Evolutionary conservation across 2,329 filamentous ascomycete species (phyloP).

Genomic region (Cytospora piceae): DNA sequence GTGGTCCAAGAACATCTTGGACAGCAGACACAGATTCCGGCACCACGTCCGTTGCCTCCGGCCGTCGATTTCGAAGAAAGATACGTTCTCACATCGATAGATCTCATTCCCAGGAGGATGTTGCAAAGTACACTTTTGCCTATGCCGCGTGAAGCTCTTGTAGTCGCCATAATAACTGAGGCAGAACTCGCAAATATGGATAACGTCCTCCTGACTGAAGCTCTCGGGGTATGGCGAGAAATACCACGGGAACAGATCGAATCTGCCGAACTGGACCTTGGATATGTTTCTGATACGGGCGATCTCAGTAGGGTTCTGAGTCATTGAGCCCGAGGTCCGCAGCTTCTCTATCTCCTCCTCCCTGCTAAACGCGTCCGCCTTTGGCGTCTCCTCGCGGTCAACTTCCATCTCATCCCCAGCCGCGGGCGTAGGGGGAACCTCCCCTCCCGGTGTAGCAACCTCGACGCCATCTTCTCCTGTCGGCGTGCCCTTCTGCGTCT

Average conservation of each 20-base stretch:
- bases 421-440: slow-evolving; percentile 25
- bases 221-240: slow-evolving; percentile 94
- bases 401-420: slow-evolving; percentile 55
- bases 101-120: slow-evolving; percentile 98
- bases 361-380: slow-evolving; percentile 65
- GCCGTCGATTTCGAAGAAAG: slow-evolving; percentile 97
- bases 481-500: slow-evolving; percentile 48
- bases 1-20: slow-evolving; percentile 95
- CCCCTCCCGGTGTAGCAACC: slow-evolving; percentile 25
- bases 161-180: slow-evolving; percentile 85
- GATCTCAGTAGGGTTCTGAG: slow-evolving; percentile 96
- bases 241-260: slow-evolving; percentile 96
- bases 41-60: slow-evolving; percentile 94
- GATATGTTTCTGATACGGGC: slow-evolving; percentile 94
- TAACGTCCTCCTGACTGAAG: slow-evolving; percentile 85
- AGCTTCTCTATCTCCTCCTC: slow-evolving; percentile 97
- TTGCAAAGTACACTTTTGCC: slow-evolving; percentile 84
- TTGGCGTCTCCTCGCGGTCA: slow-evolving; percentile 52
- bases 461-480: slow-evolving; percentile 41
- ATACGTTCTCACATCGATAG: slow-evolving; percentile 90
- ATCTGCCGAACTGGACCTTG: slow-evolving; percentile 89
- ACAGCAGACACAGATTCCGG: slow-evolving; percentile 90
- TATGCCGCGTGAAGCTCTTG: slow-evolving; percentile 82
- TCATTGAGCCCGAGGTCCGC: slow-evolving; percentile 94
- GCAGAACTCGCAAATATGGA: slow-evolving; percentile 98